Base-by-base conservation (phyloP, 169 alveolate species). In the Eimeria brunetti region DNA sequence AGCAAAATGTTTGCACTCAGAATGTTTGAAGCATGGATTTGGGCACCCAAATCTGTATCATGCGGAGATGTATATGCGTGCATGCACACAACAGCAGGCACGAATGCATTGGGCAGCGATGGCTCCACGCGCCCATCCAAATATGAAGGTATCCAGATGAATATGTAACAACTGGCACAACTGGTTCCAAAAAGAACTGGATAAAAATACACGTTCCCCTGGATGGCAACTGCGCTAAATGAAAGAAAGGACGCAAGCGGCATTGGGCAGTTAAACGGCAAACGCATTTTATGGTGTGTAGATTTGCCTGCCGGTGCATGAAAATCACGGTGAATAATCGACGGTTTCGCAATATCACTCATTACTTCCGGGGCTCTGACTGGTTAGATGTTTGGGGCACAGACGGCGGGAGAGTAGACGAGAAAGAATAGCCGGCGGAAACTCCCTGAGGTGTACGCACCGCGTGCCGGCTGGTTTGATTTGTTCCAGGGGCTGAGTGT, bases 391-490 rank as follows among this genome's bases (percentile, higher is more conserved):
- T 49, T 41, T 27, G 73, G 84, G 73, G 84, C 53, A 88, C 24
- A 56, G 60, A 27, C 41, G 18, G 36, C 56, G 69, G 83, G n/a
- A 73, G 38, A n/a, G 84, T 11, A 58, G 71, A 44, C 36, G 67
- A 22, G 53, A 53, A n/a, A 16, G 51, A 44, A n/a, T 62, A 60
- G 36, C 38, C 18, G 49, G 71, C 64, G 84, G 53, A 27, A 88
- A 38, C 53, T 53, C 38, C 36, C 83, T 38, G 36, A 20, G 76
- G 49, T 14, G 33, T 3, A 62, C 92, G 18, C 69, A 86, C 92
- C 24, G 78, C 27, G 92, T 51, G 51, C 81, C 62, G 92, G 71
- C 16, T 20, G 85, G 80, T 24, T 81, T 78, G 60, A 80, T 62
- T 24, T 53, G 56, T 62, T 60, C 84, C 24, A 60, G 64, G 9